Evolutionary conservation across 2,329 filamentous ascomycete genomes (phyloP), one percentile per base, ranked within the genome.

Genomic region (Exophiala calicioides): DNA sequence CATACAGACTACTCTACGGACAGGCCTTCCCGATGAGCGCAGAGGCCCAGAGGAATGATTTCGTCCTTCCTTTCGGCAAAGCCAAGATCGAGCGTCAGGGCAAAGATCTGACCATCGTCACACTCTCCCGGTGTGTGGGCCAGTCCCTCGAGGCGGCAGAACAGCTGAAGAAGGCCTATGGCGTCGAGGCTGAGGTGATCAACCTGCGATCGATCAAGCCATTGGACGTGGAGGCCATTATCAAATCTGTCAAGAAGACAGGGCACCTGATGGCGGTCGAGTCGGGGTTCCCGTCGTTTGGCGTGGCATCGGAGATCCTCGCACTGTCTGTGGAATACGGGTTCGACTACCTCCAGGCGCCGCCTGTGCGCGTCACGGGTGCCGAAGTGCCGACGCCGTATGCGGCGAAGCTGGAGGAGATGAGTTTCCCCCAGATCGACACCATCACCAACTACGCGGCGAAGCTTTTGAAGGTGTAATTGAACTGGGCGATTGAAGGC

Each of bases 161-260:
- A 73, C 80, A 85, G 67, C 81, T 98, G 57, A 95, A 96, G 81
- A 84, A 88, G 77, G 94, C 95, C 69, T 96, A 97, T 72, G 93
- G 93, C 53, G 83, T 97, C 50, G 91, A 97, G 62, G 86, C 82
- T 44, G 93, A 98, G 75, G 93, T 98, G 57, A 86, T 98, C 80
- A 98, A 98, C 79, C 84, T 98, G 65, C 90, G 93, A 64, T 96
- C 90, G 60, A 76, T 98, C 75, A 98, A 97, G 80, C 93, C 93
- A 32, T 81, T 98, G 58, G 93, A 98, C 65, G 80, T 98, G 50
- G 90, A 97, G 72, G 80, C 89, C 58, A 97, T 98, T 64, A 79
- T 97, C 71, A 90, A 94, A 71, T 96, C 90, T 9, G 85, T 98
- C 68, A 97, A 98, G 87, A 98, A 98, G 85, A 98, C 93, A 13